Base-by-base conservation (phyloP, 495 filamentous ascomycete species). In the Penicilliopsis zonata region DNA sequence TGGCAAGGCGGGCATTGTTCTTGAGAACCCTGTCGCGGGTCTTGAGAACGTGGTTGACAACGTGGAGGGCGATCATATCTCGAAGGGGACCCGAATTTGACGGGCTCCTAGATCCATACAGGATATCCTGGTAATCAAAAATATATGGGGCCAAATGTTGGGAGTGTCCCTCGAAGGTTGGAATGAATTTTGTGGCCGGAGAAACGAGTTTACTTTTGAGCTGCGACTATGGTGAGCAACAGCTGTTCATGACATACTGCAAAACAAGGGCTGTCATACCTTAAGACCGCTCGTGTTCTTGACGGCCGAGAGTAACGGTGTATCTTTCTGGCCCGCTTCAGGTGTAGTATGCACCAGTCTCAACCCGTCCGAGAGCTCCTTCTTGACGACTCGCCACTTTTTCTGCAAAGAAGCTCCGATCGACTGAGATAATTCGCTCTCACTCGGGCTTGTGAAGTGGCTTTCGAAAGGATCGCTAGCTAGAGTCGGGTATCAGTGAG, bases 21-120 rank as follows among this genome's bases (percentile, higher is more conserved):
- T 92, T 96, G 34, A 95, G 71, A 0, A 98, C 80, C 18, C 74
- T 75, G 43, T 94, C 87, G 32, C 90, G 80, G 9, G 88, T 95
- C 53, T 93, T 94, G 53, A 92, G 76, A 16, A 95, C 61, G 49
- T 95, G 90, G 52, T 95, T 96, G 9, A 94, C 58, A 4, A 74
- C 72, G 49, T 98, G 90, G 6, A 95, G 59, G 36, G 80, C 82
- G n/a, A 76, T 63, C 32, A 94, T 61, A 20, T 74, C 70, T 28
- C 82, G 73, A 30, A 94, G 49, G 15, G 65, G 67, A 9, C 71
- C 64, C 0, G 79, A 67, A 42, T 83, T 82, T 3, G 65, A 56
- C 2, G 74, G 40, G 3, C 69, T 78, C 18, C 88, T 70, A n/a
- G 69, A 71, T 30, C 76, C 78, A 51, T 80, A 87, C 8, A 94